Base-by-base conservation (phyloP, 495 filamentous ascomycete genomes). In the Penicillium salamii region DNA sequence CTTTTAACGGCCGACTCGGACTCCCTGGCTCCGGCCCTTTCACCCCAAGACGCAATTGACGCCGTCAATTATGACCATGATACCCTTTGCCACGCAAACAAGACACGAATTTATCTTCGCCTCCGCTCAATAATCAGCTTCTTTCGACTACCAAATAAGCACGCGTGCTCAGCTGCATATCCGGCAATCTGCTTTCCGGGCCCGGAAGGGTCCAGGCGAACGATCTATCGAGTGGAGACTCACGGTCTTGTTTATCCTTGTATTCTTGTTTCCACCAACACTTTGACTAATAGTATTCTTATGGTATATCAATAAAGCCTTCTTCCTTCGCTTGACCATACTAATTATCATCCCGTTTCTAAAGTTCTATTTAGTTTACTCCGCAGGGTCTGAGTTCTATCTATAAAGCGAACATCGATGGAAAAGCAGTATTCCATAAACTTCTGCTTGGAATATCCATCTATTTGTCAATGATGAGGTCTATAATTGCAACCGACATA, bases 21-120 rank as follows among this genome's bases (percentile, higher is more conserved):
- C 7, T 12, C 23, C 20, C 46, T 48, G 45, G 45, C 29, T 39
- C 40, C n/a, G 46, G 35, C 28, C 35, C 46, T 19, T n/a, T 12
- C 24, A 31, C 20, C 18, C 20, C 19, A 32, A 40, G 46, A 48
- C 7, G 14, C 46, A 47, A 31, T 47, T 47, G 45, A 31, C 45
- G 31, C 24, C 20, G 45, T 48, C 28, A 32, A 48, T 40, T 31
- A 48, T 48, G 46, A 48, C 35, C 36, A 40, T 48, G 46, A 48
- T 48, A 48, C 46, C 46, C 46, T 26, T 7, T 24, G 28, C 46
- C 18, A 33, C 35, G 36, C 50, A 46, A 28, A 15, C 50, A 38
- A 46, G 37, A 39, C 42, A 40, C 33, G 32, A 52, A 20, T 24
- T 21, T 48, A 7, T 28, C 43, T 36, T 35, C 24, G 28, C 34